phyloP scores from a whole-genome alignment of 2,329 filamentous ascomycete genomes.

The Arachnopeziza araneosa region DNA sequence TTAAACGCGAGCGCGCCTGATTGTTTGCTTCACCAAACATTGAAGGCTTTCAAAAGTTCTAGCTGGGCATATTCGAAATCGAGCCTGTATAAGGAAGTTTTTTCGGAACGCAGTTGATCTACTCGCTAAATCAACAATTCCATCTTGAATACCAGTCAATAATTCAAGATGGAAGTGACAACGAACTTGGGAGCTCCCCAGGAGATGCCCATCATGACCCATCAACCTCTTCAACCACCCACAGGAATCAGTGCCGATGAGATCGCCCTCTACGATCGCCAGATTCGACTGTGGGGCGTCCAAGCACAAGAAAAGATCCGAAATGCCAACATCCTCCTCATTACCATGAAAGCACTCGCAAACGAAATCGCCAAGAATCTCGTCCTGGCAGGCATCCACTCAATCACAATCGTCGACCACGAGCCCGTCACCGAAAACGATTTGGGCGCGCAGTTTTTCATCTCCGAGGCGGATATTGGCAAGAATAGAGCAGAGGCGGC shows the following conservation, averaged over 20 bases:
- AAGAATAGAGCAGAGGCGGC: slow-evolving; percentile 82
- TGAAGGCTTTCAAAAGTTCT: not conserved
- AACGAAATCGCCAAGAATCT: slow-evolving; percentile 98
- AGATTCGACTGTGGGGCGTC: slow-evolving; percentile 96
- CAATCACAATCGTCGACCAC: slow-evolving; percentile 82
- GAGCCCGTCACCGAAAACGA: slow-evolving; percentile 71
- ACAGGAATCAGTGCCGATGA: slow-evolving; percentile 57
- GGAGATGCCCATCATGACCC: slow-evolving; percentile 4
- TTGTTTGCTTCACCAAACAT: not conserved
- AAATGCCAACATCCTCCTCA: slow-evolving; percentile 80
- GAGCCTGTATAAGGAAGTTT: too few species aligned
- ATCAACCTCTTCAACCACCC: slow-evolving; percentile 2
- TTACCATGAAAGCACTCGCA: slow-evolving; percentile 80
- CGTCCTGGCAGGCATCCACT: slow-evolving; percentile 86
- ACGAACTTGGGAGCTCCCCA: not conserved
- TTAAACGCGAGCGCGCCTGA: not conserved
- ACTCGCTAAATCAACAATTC: too few species aligned
- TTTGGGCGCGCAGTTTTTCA: slow-evolving; percentile 76
- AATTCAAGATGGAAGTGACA: not conserved
- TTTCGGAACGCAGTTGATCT: too few species aligned
- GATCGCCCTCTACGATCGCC: slow-evolving; percentile 93
- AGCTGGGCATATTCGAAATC: not conserved
- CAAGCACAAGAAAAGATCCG: slow-evolving; percentile 91
- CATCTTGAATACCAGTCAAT: not conserved
- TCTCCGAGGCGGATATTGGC: slow-evolving; percentile 64